These are phyloP conservation scores for Claviceps humidiphila DNA, from an alignment of 2,329 filamentous ascomycete genomes.

Conservation along the genomic window DNA sequence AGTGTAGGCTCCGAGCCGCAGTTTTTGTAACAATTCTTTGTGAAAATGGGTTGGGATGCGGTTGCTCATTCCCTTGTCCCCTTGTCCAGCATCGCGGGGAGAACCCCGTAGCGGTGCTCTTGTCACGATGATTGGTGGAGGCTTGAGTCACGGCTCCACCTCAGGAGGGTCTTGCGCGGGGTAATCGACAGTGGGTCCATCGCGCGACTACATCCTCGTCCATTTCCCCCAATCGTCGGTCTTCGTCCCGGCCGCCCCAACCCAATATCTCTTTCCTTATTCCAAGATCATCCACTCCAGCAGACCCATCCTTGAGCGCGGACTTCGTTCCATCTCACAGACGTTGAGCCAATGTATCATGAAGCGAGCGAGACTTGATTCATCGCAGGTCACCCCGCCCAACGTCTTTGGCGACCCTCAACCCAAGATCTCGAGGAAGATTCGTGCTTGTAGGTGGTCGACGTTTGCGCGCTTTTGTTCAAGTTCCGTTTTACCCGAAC, in stretches of 20 bases:
- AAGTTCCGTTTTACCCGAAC: neutral
- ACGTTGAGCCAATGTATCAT: slow-evolving; percentile 6
- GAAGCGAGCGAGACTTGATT: slow-evolving; percentile 12
- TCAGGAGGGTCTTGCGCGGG: neutral
- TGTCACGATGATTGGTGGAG: no score
- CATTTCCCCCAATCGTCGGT: slow-evolving; percentile 2
- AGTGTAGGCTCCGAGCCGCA: no score
- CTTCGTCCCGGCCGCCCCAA: slow-evolving; percentile 7
- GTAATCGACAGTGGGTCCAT: neutral
- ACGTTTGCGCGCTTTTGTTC: neutral
- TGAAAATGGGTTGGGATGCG: no score
- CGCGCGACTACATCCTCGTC: neutral
- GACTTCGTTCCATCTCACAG: slow-evolving; percentile 3
- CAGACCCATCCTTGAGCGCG: slow-evolving; percentile 20
- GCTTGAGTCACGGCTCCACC: neutral
- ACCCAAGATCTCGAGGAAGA: slow-evolving; percentile 20
- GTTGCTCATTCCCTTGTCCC: no score
- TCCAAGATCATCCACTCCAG: neutral
- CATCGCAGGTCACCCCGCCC: slow-evolving; percentile 9
- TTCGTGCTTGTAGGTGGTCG: slow-evolving; percentile 19
- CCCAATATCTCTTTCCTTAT: neutral
- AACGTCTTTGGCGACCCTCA: slow-evolving; percentile 7
- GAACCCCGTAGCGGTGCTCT: slow-evolving; percentile 13
- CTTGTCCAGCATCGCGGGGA: slow-evolving; percentile 4
- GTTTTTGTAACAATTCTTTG: no score